Conservation (phyloP, 768 basidiomycete species). For the Suillus bovinus region DNA sequence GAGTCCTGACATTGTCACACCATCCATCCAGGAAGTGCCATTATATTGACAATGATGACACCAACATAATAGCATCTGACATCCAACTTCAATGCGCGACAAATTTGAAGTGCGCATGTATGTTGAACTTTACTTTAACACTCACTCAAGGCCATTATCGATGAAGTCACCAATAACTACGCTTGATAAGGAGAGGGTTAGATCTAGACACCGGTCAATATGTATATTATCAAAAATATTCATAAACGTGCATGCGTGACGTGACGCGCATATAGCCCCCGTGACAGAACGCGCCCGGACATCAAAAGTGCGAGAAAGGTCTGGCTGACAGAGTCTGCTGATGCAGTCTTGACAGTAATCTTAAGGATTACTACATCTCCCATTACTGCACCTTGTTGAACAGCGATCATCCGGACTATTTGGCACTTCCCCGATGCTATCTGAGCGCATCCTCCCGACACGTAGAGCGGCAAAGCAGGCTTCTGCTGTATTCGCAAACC, state of each 20-base stretch:
- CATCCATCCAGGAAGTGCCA: background rate
- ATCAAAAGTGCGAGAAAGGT: background rate
- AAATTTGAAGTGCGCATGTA: background rate
- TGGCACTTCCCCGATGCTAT: slow-evolving; percentile 9
- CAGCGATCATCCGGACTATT: background rate
- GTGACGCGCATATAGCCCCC: background rate
- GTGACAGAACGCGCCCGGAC: slow-evolving; percentile 3
- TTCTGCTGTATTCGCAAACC: slow-evolving; percentile 31
- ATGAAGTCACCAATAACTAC: background rate
- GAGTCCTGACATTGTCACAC: background rate
- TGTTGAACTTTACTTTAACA: too few species aligned
- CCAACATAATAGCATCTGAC: too few species aligned
- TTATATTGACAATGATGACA: background rate
- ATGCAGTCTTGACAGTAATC: background rate
- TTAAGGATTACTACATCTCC: background rate
- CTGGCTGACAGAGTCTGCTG: background rate
- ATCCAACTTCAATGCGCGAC: background rate
- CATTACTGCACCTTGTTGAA: background rate
- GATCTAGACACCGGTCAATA: background rate
- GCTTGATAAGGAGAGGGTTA: background rate
- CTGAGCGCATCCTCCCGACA: slow-evolving; percentile 21
- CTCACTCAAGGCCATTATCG: too few species aligned
- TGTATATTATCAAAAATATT: too few species aligned
- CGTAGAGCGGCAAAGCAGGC: slow-evolving; percentile 39
- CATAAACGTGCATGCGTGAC: too few species aligned